Conservation (phyloP, 805 yeast genomes). For the Candida qinlingensis region DNA sequence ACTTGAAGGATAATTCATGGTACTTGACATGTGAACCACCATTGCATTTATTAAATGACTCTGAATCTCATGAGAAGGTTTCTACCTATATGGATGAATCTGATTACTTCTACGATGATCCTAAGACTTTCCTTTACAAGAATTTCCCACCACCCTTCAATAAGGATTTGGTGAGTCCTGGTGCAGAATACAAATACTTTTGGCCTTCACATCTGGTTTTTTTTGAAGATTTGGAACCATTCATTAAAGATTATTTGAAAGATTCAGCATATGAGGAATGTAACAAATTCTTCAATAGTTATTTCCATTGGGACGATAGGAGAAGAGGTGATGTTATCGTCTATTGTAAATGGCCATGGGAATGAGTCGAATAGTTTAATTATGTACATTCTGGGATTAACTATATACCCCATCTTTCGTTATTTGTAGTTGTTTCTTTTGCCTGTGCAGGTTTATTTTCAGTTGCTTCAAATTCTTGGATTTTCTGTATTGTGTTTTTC, state of each 20-base stretch:
- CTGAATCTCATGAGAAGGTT: constrained; percentile 30
- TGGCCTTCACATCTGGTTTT: constrained; percentile 77
- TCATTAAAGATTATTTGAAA: constrained; percentile 35
- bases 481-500: constrained; percentile 11
- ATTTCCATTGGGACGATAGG: constrained; percentile 82
- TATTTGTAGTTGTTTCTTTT: neutral
- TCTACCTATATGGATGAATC: constrained; percentile 74
- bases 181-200: constrained; percentile 29
- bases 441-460: neutral
- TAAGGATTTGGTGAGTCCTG: constrained; percentile 20
- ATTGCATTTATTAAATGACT: constrained; percentile 29
- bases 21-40: constrained; percentile 93
- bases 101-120: constrained; percentile 72
- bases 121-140: constrained; percentile 45
- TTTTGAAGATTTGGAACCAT: constrained; percentile 57
- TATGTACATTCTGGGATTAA: neutral
- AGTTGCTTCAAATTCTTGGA: constrained; percentile 4
- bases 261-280: constrained; percentile 41
- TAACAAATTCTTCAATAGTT: constrained; percentile 65
- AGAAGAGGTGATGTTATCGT: constrained; percentile 76
- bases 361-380: constrained; percentile 10
- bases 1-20: constrained; percentile 46
- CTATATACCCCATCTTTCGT: constrained; percentile 17
- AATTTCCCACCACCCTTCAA: constrained; percentile 42
- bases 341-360: constrained; percentile 40